These are phyloP conservation scores for Pseudopithomyces maydicus DNA, from an alignment of 2,329 filamentous ascomycete species.

Conservation along the genomic window DNA sequence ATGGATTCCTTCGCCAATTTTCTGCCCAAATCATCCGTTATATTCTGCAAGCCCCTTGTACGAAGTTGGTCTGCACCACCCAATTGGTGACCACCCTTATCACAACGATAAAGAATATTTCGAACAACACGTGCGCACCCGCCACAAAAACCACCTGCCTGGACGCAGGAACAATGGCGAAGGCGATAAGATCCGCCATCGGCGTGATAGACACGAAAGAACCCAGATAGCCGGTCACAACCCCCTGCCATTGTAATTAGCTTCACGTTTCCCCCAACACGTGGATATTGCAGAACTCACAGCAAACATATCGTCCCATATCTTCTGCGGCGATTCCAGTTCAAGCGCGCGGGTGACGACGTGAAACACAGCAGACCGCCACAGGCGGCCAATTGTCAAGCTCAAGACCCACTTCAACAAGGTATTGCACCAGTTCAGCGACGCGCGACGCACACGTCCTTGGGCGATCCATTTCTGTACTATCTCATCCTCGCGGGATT, in stretches of 20 bases:
- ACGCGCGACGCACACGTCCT: conserved; percentile 17
- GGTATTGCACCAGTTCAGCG: conserved; percentile 21
- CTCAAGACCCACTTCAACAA: conserved; percentile 21
- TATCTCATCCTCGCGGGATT: conserved; percentile 21
- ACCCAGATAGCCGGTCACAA: background rate
- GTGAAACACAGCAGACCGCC: conserved; percentile 3
- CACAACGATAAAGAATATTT: conserved; percentile 9
- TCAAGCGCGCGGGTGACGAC: conserved; percentile 7
- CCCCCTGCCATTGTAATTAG: too few relatives aligned
- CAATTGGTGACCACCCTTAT: conserved; percentile 11
- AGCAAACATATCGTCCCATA: background rate
- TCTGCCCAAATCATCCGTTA: too few relatives aligned
- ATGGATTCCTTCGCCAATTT: too few relatives aligned
- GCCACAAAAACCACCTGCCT: conserved; percentile 20
- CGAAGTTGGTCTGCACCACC: conserved; percentile 15
- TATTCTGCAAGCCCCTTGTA: conserved; percentile 12
- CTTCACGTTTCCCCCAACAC: background rate
- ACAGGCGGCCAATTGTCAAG: conserved; percentile 15
- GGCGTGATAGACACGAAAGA: conserved; percentile 8
- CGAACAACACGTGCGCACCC: conserved; percentile 6
- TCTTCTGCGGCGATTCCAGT: conserved; percentile 3
- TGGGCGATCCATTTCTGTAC: conserved; percentile 25
- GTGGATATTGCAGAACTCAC: conserved; percentile 8
- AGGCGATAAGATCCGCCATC: conserved; percentile 11
- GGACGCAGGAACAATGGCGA: conserved; percentile 16